phyloP scores from a whole-genome alignment of 2,329 filamentous ascomycete genomes.

The Penicillium sp. region DNA sequence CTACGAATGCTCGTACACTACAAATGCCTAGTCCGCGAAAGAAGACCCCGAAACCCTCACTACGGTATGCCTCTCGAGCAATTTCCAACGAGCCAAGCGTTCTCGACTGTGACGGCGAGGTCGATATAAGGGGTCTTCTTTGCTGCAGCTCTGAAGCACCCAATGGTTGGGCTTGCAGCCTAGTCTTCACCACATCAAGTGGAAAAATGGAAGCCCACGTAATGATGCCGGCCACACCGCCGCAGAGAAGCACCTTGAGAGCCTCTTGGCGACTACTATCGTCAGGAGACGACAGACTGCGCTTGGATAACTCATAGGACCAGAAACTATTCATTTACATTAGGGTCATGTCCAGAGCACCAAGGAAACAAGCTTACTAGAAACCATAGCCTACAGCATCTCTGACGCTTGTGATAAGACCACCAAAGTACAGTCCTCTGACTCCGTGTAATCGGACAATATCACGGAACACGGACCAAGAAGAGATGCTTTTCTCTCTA shows the following conservation, averaged over 20 bases:
- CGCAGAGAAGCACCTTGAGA: constrained; percentile 70
- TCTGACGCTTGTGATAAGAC: constrained; percentile 72
- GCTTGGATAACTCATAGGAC: constrained; percentile 76
- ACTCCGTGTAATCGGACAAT: constrained; percentile 59
- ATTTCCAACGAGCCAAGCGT: constrained; percentile 58
- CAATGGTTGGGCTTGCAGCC: constrained; percentile 70
- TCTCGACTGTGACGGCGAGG: constrained; percentile 16
- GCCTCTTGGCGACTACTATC: constrained; percentile 50
- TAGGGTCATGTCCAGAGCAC: background rate
- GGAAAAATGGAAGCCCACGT: constrained; percentile 92
- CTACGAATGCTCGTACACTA: constrained; percentile 79
- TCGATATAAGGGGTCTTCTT: constrained; percentile 18
- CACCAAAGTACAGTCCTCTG: constrained; percentile 75
- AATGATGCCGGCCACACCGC: constrained; percentile 78
- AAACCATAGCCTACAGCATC: constrained; percentile 95
- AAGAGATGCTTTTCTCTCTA: constrained; percentile 47
- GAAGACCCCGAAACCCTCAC: constrained; percentile 61
- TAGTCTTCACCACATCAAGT: constrained; percentile 86
- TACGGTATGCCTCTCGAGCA: constrained; percentile 61
- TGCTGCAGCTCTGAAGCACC: constrained; percentile 21
- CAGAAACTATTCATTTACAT: constrained; percentile 59
- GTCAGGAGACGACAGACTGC: constrained; percentile 47
- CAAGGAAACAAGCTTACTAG: constrained; percentile 55
- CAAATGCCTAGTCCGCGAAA: constrained; percentile 75
- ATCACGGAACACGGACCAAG: constrained; percentile 60